Conservation (phyloP, 164 flowering plant species). For the Protea cynaroides region DNA sequence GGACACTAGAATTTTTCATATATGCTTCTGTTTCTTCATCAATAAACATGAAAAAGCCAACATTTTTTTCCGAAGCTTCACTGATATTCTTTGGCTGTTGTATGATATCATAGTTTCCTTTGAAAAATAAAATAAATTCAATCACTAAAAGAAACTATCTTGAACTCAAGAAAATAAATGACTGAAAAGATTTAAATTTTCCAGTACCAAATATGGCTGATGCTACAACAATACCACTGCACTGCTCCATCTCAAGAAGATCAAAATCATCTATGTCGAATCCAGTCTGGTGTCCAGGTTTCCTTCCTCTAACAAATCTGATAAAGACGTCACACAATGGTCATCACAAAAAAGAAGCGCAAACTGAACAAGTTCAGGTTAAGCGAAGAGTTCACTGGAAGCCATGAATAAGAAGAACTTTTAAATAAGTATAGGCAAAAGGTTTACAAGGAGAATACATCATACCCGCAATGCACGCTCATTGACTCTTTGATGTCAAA, state of each 20-base stretch:
- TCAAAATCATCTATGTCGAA: slow-evolving; percentile 83
- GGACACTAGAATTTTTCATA: slow-evolving; percentile 53
- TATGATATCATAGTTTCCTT: slow-evolving; percentile 81
- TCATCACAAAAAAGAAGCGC: not conserved
- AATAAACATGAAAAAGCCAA: slow-evolving; percentile 83
- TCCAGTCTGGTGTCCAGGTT: slow-evolving; percentile 82
- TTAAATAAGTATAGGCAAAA: not conserved
- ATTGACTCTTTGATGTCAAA: slow-evolving; percentile 80
- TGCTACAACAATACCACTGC: slow-evolving; percentile 84
- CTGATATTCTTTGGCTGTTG: slow-evolving; percentile 80
- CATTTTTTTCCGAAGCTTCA: slow-evolving; percentile 45
- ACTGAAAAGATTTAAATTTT: not conserved
- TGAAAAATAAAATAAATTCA: not conserved
- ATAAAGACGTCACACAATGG: slow-evolving; percentile 2
- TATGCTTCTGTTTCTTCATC: slow-evolving; percentile 87
- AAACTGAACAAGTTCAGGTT: not conserved
- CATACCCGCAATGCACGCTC: slow-evolving; percentile 98
- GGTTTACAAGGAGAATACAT: not conserved
- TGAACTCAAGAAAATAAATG: slow-evolving; percentile 5
- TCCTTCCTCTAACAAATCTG: slow-evolving; percentile 80
- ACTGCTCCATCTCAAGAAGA: slow-evolving; percentile 81
- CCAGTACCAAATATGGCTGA: slow-evolving; percentile 82
- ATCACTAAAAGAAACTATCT: slow-evolving; percentile 7
- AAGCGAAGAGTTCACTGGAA: not conserved
- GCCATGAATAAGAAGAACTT: too few relatives aligned